Evolutionary conservation across 306 rosid species (phyloP).

Genomic region (Medicago ruthenica): DNA sequence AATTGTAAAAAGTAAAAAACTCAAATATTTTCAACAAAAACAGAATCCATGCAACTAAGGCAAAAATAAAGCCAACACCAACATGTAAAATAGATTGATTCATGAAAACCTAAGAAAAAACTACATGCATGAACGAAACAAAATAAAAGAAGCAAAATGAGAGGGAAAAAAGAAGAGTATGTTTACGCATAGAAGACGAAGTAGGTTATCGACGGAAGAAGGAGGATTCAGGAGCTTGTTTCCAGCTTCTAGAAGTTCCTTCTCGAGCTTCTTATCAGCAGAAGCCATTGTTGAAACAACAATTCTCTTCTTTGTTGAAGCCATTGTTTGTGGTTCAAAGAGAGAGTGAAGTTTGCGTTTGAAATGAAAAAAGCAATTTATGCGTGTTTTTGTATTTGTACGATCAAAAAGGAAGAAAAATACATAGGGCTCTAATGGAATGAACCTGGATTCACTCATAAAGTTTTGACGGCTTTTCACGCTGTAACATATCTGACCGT

Average conservation of each 20-base stretch:
- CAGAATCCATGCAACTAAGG: background rate
- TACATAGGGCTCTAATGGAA: too few species aligned
- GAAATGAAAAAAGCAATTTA: too few species aligned
- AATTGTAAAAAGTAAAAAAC: too few species aligned
- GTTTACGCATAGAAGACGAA: slow-evolving; percentile 77
- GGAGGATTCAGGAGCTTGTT: slow-evolving; percentile 69
- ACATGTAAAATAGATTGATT: slow-evolving; percentile 38
- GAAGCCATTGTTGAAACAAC: slow-evolving; percentile 57
- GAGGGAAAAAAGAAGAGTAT: background rate
- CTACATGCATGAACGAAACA: background rate
- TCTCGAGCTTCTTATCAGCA: slow-evolving; percentile 68
- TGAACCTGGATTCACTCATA: too few species aligned
- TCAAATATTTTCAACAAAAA: too few species aligned
- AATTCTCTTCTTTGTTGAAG: too few species aligned
- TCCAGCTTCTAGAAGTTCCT: slow-evolving; percentile 75
- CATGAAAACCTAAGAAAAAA: slow-evolving; percentile 6
- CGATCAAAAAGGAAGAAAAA: too few species aligned
- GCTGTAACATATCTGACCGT: too few species aligned
- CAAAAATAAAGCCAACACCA: background rate
- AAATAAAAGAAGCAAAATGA: slow-evolving; percentile 15
- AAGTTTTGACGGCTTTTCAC: too few species aligned
- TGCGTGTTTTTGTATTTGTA: too few species aligned
- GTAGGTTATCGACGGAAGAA: slow-evolving; percentile 63
- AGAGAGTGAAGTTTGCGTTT: too few species aligned
- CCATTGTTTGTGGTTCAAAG: too few species aligned